Evolutionary conservation across 768 basidiomycete genomes (phyloP).

Genomic region (Phaeotremella fagi): DNA sequence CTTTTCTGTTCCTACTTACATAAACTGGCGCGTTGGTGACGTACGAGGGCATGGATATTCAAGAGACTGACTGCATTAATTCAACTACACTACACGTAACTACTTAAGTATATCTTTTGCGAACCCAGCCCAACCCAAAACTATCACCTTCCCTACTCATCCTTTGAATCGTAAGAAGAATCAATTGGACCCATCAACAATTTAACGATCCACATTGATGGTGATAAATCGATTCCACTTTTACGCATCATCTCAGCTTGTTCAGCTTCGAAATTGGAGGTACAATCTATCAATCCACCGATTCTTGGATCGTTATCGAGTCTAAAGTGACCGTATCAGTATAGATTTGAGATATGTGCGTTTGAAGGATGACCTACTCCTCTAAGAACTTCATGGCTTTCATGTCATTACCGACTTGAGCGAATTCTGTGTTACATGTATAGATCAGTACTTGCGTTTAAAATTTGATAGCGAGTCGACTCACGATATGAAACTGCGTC

Average conservation of each 20-base stretch:
- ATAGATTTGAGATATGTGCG: too few relatives aligned
- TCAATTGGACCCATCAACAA: constrained; percentile 22
- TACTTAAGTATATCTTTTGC: too few relatives aligned
- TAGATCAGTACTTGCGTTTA: not conserved
- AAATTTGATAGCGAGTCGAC: not conserved
- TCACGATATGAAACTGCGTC: constrained; percentile 48
- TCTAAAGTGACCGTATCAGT: constrained; percentile 3
- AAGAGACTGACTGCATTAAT: too few relatives aligned
- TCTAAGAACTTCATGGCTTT: constrained; percentile 48
- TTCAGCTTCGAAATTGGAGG: constrained; percentile 42
- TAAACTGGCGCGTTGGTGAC: too few relatives aligned
- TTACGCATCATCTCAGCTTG: constrained; percentile 45
- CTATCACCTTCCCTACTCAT: too few relatives aligned
- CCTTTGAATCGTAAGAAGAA: constrained; percentile 36
- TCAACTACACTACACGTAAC: too few relatives aligned
- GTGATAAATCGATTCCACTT: constrained; percentile 39
- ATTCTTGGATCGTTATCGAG: constrained; percentile 49
- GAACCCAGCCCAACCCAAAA: too few relatives aligned
- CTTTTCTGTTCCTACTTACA: too few relatives aligned
- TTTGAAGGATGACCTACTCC: not conserved
- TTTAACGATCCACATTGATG: constrained; percentile 48
- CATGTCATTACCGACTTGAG: constrained; percentile 48
- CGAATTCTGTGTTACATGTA: constrained; percentile 27
- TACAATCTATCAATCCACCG: constrained; percentile 49
- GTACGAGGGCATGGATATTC: too few relatives aligned